phyloP scores from a whole-genome alignment of 2,329 filamentous ascomycete species.

The Calonectria henricotiae region DNA sequence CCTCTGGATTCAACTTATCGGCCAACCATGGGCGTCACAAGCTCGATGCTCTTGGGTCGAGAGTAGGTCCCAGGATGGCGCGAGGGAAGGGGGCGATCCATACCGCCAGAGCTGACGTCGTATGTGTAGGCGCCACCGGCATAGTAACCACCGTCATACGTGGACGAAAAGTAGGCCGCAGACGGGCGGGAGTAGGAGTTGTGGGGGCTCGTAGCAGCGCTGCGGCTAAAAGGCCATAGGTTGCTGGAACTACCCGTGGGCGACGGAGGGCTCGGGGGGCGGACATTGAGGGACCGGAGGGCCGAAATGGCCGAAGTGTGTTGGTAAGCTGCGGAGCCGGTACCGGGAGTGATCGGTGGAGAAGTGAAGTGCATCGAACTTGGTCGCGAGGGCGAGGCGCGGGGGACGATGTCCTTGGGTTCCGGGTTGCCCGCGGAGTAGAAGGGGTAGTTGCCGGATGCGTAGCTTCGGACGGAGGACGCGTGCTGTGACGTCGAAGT shows the following conservation, averaged over 20 bases:
- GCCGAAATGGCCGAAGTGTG: conserved; percentile 71
- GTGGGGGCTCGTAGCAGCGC: conserved; percentile 68
- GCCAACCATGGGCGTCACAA: conserved; percentile 74
- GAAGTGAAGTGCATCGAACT: conserved; percentile 70
- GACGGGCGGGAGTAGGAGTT: conserved; percentile 66
- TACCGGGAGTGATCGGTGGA: conserved; percentile 66
- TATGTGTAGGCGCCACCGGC: conserved; percentile 60
- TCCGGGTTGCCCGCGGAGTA: conserved; percentile 67
- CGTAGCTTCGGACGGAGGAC: conserved; percentile 54
- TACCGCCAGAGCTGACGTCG: conserved; percentile 55
- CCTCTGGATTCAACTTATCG: conserved; percentile 56
- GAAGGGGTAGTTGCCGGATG: conserved; percentile 61
- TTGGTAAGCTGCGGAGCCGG: conserved; percentile 55
- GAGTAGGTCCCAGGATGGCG: conserved; percentile 71
- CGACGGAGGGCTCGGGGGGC: conserved; percentile 71
- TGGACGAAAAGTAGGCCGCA: conserved; percentile 66
- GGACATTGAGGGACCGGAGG: conserved; percentile 70
- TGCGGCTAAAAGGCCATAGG: conserved; percentile 72
- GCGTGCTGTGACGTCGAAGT: conserved; percentile 55
- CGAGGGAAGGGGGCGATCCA: conserved; percentile 72
- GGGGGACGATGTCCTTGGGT: conserved; percentile 75
- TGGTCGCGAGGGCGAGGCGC: conserved; percentile 75
- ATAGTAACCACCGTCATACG: conserved; percentile 66
- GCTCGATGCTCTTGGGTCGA: conserved; percentile 75
- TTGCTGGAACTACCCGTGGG: conserved; percentile 63